Evolutionary conservation across 2,329 filamentous ascomycete species (phyloP), one percentile per base, ranked within the genome.

Genomic region (Fusarium neocosmosporiellum): DNA sequence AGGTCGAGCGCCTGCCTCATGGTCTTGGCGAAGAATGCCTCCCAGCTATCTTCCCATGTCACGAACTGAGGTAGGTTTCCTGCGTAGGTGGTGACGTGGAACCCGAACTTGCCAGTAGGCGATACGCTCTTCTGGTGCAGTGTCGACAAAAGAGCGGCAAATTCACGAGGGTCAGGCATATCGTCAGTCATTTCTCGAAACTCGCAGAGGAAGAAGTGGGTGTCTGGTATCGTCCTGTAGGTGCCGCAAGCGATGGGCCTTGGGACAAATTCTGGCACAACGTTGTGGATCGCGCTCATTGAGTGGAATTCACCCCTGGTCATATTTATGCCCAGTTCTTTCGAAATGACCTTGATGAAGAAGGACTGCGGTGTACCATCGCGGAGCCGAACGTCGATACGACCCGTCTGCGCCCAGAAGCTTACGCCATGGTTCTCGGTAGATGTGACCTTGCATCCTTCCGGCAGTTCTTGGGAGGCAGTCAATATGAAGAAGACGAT

Each of bases 331-430:
- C 67, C 62, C 2, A 20, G 20, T 9, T 68, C 62, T 33, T 61
- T 64, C 20, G 65, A 70, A 7, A 70, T 37, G 14, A 66, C 61
- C 20, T 68, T 81, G 58, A 82, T 74, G 67, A 81, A 82, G 64
- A 79, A 82, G 11, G 72, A 78, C 39, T 78, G 65, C 5, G 48
- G 58, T 34, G 69, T 74, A 4, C 78, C 78, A 63, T 82, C 71
- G 14, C 20, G 41, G 5, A 80, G 66, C 16, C 63, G 50, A 37
- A 79, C 76, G 60, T 81, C 72, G 37, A 83, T 80, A 16, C 79
- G 75, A 27, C 75, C 77, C 1, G 79, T 81, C 6, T 75, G 75
- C 3, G 81, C 79, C 81, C 81, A 84, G 65, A 80, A 82, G 71
- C 81, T 83, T 8, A 75, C 74, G 22, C 80, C 80, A 69, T 83